Percentiles rank a stretch among this genome's conserved stretches.
Conservation (phyloP, 306 rosid genomes). For the Trifolium subterraneum region DNA sequence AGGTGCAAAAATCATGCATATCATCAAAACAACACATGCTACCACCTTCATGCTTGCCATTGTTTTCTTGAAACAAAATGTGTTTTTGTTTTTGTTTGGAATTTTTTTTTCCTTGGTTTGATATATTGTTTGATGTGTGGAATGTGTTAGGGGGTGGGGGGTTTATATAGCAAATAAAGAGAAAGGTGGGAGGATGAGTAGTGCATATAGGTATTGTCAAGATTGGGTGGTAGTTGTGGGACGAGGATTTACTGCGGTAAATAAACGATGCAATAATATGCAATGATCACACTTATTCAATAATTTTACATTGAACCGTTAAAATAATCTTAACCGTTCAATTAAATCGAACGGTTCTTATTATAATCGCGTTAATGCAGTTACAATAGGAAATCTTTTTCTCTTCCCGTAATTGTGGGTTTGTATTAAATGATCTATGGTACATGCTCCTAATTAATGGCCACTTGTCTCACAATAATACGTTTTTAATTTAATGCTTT, state of each 20-base stretch:
- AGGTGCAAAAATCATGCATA: constrained; percentile 44
- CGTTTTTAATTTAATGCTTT: not conserved
- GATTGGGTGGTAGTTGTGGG: not conserved
- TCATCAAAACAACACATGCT: constrained; percentile 31
- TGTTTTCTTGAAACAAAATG: not conserved
- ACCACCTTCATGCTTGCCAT: constrained; percentile 50
- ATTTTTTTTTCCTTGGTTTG: not conserved
- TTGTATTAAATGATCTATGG: not conserved
- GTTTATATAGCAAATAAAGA: constrained; percentile 2
- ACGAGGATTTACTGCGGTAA: no score
- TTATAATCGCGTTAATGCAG: no score
- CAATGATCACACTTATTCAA: no score
- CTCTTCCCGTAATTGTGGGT: no score
- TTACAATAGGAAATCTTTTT: no score
- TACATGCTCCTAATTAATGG: not conserved
- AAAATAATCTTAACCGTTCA: no score
- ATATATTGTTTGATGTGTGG: not conserved
- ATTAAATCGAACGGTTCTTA: no score
- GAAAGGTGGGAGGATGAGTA: not conserved
- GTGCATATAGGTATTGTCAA: not conserved
- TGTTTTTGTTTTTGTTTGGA: not conserved
- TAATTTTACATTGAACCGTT: no score
- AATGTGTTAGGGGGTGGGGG: not conserved
- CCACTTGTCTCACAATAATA: not conserved
- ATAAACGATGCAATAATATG: no score